Evolutionary conservation across 2,329 filamentous ascomycete genomes (phyloP), one percentile per base, ranked within the genome.

Genomic region (Onygenales sp.): DNA sequence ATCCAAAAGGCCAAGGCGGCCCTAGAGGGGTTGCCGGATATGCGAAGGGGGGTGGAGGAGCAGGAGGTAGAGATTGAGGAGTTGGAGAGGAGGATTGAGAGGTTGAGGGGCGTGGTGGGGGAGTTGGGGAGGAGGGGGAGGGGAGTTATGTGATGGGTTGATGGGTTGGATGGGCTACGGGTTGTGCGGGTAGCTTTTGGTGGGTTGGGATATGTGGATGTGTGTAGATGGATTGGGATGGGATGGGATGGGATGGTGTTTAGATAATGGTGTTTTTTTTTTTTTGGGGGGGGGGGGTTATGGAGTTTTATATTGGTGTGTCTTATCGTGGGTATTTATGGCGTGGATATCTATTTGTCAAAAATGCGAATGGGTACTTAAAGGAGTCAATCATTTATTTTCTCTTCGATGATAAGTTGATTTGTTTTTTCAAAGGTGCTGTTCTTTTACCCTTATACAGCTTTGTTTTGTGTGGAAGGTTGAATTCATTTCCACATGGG

Each of bases 1-100:
- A 80, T 97, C 55, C 86, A 90, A 67, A 85, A 85, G 60, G 90
- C 91, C 49, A 78, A 87, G 49, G 78, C 61, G 2, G 69, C 72
- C 9, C 66, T 76, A 9, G 66, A 69, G 48, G 63, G 60, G 38
- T 59, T 77, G 41, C 72, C 73, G 8, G 74, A 76, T 57, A 63
- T 74, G n/a, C 61, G 73, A 7, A 65, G 73, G 36, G 69, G 67
- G 10, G 66, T 75, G 11, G 63, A 63, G 8, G 72, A 77, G 46
- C 74, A 76, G 60, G 67, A 73, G 51, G 60, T 54, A 11, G 73
- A 76, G 59, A 75, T 77, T 44, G 54, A 57, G 33, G 66, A 69
- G 53, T 62, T 77, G 39, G 67, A 75, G 60, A 63, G 64, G 51
- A 67, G 64, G 32, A 69, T 75, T 54, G 59, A 55, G 47, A 64